Evolutionary conservation across 805 yeast species (phyloP).

Genomic region (Blastobotrys muscicola): DNA sequence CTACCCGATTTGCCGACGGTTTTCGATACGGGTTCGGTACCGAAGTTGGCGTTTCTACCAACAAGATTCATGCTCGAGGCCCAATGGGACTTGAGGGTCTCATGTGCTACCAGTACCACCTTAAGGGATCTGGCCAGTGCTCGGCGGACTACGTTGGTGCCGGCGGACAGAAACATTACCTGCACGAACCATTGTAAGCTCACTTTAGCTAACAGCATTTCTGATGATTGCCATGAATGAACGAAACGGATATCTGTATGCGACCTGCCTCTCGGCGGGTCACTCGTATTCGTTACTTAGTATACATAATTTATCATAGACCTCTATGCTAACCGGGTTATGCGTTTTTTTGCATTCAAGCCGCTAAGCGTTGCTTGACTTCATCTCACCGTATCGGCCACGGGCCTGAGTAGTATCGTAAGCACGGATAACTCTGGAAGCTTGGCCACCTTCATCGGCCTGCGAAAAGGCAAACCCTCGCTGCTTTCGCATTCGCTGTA

Average conservation of each 20-base stretch:
- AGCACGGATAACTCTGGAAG: conserved; percentile 69
- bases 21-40: conserved; percentile 98
- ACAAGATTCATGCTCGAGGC: conserved; percentile 96
- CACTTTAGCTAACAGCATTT: not conserved
- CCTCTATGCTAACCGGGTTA: not conserved
- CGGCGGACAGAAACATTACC: conserved; percentile 73
- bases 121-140: conserved; percentile 87
- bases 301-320: not conserved
- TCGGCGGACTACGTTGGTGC: conserved; percentile 89
- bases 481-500: conserved; percentile 94
- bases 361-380: conserved; percentile 4
- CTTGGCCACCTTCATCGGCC: conserved; percentile 92
- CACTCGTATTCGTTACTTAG: not conserved
- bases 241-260: too few species aligned
- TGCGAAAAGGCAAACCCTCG: conserved; percentile 98
- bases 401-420: conserved; percentile 87
- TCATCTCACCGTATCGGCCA: conserved; percentile 61
- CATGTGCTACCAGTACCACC: conserved; percentile 89
- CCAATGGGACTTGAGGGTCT: conserved; percentile 98
- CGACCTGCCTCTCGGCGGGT: not conserved
- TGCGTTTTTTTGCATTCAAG: not conserved
- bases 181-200: conserved; percentile 37
- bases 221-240: not conserved
- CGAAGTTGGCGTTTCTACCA: conserved; percentile 95
- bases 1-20: conserved; percentile 97